phyloP scores from a whole-genome alignment of 768 basidiomycete species.

The Lactarius quietus region DNA sequence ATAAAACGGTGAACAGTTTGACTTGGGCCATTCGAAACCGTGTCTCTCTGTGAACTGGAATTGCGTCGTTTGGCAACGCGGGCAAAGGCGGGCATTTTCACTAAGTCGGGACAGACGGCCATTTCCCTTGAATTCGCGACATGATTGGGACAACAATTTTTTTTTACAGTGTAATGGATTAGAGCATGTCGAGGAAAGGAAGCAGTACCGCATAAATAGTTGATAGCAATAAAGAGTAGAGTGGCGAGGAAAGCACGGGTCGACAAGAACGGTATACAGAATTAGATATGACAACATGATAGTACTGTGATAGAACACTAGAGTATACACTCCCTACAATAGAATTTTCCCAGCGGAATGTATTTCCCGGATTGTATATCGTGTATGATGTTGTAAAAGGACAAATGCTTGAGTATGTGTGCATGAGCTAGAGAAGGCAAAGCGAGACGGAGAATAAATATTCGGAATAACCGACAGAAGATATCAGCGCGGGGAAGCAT shows the following conservation, averaged over 20 bases:
- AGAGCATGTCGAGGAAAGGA: neutral
- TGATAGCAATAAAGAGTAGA: neutral
- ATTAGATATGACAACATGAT: neutral
- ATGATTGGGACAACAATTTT: no score
- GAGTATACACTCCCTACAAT: neutral
- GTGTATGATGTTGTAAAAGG: neutral
- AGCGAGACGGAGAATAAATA: neutral
- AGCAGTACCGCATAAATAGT: neutral
- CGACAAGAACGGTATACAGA: neutral
- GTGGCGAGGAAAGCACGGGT: neutral
- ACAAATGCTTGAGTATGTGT: neutral
- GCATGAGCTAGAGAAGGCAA: neutral
- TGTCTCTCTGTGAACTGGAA: no score
- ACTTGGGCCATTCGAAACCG: neutral
- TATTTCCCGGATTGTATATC: neutral
- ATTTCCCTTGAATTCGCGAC: neutral
- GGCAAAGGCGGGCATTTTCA: neutral
- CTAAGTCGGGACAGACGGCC: neutral
- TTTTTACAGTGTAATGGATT: neutral
- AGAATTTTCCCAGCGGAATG: neutral
- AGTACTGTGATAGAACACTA: conserved; percentile 2
- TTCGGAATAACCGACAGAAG: neutral
- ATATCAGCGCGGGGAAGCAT: neutral
- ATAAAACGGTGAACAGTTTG: no score
- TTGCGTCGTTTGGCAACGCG: no score